Conservation (phyloP, 2,329 filamentous ascomycete genomes). For the Pseudogymnoascus verrucosus region DNA sequence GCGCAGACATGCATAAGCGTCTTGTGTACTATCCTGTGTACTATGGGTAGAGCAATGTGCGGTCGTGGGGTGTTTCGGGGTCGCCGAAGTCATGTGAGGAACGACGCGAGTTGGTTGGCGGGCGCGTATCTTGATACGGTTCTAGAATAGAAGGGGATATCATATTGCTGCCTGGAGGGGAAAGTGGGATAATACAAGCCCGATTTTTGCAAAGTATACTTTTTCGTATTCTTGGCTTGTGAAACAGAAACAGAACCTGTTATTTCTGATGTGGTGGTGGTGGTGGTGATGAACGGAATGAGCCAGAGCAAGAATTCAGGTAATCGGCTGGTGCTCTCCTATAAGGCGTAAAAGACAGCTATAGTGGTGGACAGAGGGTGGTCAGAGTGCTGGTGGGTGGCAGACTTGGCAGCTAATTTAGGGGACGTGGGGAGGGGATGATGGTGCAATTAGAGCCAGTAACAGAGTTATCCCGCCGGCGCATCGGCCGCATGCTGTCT, state of each 20-base stretch:
- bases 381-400: no score
- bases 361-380: no score
- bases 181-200: constrained; percentile 1
- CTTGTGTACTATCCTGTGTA: background rate
- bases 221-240: background rate
- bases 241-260: background rate
- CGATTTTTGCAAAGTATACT: background rate
- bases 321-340: background rate
- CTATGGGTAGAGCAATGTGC: background rate
- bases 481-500: background rate
- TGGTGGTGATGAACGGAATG: background rate
- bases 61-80: background rate
- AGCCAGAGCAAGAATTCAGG: background rate
- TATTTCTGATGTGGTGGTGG: background rate
- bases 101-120: background rate
- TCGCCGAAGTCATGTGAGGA: background rate
- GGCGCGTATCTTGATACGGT: background rate
- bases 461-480: background rate
- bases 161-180: background rate
- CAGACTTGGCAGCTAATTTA: no score
- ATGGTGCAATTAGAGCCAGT: background rate
- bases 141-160: background rate
- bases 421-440: background rate
- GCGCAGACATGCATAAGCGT: background rate
- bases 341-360: no score